These are phyloP conservation scores for Xylariaceae sp. DNA, from an alignment of 2,329 filamentous ascomycete species.

Conservation along the genomic window DNA sequence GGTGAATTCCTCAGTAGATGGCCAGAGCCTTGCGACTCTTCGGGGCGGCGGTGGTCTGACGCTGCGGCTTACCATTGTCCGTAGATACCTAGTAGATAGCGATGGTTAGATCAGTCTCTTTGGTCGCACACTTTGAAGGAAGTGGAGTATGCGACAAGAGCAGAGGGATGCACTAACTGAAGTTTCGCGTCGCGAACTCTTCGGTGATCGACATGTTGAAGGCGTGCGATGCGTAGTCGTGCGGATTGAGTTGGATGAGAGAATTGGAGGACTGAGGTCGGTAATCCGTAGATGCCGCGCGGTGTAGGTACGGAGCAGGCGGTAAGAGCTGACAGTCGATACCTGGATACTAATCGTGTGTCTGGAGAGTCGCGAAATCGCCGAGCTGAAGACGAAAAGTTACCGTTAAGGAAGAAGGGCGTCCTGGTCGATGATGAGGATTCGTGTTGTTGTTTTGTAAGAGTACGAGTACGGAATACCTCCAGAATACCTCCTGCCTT, in stretches of 20 bases:
- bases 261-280: not conserved
- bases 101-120: slow-evolving; percentile 31
- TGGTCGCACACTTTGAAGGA: slow-evolving; percentile 11
- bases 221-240: slow-evolving; percentile 10
- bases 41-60: not conserved
- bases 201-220: slow-evolving; percentile 64
- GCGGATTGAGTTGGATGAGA: not conserved
- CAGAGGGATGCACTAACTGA: slow-evolving; percentile 51
- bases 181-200: slow-evolving; percentile 68
- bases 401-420: not conserved
- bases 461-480: not conserved
- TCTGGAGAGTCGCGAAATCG: not conserved
- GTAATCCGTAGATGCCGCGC: not conserved
- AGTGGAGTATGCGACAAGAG: slow-evolving; percentile 7
- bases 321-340: not conserved
- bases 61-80: slow-evolving; percentile 61
- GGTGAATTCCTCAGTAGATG: not conserved
- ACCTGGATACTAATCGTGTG: not conserved
- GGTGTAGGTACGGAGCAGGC: not conserved
- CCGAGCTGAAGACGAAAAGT: not conserved
- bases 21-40: slow-evolving; percentile 2
- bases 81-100: slow-evolving; percentile 56
- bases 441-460: slow-evolving; percentile 9
- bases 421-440: slow-evolving; percentile 10
- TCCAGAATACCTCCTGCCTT: not conserved